Conservation (phyloP, 176 grass and related monocot genomes). For the Eragrostis nindensis region DNA sequence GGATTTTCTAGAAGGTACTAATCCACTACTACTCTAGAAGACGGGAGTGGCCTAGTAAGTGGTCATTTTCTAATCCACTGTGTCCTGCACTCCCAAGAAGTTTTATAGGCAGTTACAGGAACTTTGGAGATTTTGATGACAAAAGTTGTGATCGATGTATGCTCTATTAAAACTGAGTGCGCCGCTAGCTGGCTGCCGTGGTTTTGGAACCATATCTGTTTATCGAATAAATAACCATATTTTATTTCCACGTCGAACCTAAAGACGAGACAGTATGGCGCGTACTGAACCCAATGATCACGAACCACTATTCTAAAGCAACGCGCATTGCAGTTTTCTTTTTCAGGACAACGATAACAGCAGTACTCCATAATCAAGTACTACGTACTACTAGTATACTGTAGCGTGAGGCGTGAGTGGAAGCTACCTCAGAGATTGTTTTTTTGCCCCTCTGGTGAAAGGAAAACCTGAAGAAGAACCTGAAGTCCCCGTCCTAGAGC, state of each 20-base stretch:
- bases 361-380: no score
- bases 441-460: neutral
- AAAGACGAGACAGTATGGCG: neutral
- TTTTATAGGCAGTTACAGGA: slow-evolving; percentile 4
- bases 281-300: slow-evolving; percentile 22
- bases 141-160: neutral
- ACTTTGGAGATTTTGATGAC: slow-evolving; percentile 3
- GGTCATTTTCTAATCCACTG: slow-evolving; percentile 23
- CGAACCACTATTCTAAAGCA: neutral
- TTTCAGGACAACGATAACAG: no score
- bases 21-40: slow-evolving; percentile 11
- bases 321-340: neutral
- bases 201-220: no score
- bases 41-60: slow-evolving; percentile 1
- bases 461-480: neutral
- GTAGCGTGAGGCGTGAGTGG: no score
- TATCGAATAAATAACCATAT: no score
- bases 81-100: neutral
- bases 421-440: no score
- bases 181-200: neutral
- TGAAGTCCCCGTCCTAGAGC: neutral
- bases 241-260: neutral
- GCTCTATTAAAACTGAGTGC: neutral
- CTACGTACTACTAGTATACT: no score
- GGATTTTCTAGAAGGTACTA: slow-evolving; percentile 18